phyloP scores from a whole-genome alignment of 768 basidiomycete species.

The Auricularia heimuer region DNA sequence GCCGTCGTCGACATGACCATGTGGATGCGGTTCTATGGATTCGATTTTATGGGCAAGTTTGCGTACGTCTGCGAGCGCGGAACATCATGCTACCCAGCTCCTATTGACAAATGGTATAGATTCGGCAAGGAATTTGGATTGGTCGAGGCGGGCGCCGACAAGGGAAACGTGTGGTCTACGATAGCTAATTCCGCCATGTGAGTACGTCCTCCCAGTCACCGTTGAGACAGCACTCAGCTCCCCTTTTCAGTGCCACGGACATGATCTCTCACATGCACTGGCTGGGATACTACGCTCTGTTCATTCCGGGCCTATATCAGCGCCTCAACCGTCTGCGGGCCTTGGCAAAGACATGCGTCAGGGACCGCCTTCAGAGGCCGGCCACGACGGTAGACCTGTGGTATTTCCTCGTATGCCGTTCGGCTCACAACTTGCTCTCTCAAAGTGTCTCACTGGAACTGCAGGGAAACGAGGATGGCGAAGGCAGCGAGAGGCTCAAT shows the following conservation, averaged over 20 bases:
- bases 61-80: neutral
- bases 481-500: neutral
- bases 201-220: neutral
- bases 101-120: neutral
- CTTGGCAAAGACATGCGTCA: neutral
- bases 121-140: neutral
- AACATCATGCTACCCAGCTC: neutral
- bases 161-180: no score
- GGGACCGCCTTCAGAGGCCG: neutral
- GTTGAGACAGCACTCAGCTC: no score
- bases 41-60: neutral
- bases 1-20: neutral
- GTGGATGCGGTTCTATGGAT: neutral
- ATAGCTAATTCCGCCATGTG: neutral
- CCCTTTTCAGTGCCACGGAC: no score
- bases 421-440: neutral
- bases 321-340: neutral
- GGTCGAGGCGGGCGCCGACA: neutral
- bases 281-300: neutral
- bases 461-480: neutral
- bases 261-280: neutral
- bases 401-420: neutral
- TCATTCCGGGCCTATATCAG: neutral
- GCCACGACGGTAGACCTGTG: neutral
- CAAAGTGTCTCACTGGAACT: neutral